Conservation (phyloP, 441 rosid genomes). For the Adansonia madagascariensis region DNA sequence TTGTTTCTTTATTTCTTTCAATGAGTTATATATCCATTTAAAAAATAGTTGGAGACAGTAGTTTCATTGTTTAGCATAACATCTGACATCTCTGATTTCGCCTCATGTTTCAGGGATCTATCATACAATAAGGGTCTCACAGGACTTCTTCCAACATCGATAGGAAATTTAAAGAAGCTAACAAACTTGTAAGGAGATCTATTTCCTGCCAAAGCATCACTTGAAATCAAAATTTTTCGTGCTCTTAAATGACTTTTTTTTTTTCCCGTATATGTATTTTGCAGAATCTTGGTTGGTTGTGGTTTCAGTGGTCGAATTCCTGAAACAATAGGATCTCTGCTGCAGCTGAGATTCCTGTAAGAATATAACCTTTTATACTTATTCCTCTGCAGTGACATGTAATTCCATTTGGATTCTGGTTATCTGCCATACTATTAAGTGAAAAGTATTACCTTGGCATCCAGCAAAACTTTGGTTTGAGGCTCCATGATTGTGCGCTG, state of each 20-base stretch:
- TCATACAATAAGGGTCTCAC: constrained; percentile 58
- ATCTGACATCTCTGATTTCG: background rate
- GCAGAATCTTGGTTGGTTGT: constrained; percentile 74
- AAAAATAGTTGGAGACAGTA: background rate
- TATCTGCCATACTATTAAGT: background rate
- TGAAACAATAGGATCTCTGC: constrained; percentile 59
- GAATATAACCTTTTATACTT: constrained; percentile 26
- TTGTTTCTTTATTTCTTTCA: background rate
- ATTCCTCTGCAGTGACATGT: background rate
- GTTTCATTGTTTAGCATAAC: background rate
- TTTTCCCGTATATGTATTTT: background rate
- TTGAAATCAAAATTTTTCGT: background rate
- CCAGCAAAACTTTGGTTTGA: background rate
- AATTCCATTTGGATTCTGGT: background rate
- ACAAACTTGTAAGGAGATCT: constrained; percentile 61
- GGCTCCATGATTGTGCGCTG: background rate
- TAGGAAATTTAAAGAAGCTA: constrained; percentile 72
- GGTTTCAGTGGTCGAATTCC: constrained; percentile 76
- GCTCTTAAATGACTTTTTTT: background rate
- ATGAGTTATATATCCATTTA: background rate
- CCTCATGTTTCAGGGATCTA: constrained; percentile 58
- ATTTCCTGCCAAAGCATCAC: background rate
- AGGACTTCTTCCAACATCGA: constrained; percentile 68
- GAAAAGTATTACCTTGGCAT: background rate
- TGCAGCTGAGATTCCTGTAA: constrained; percentile 57